Conservation (phyloP, 2,329 filamentous ascomycete genomes). For the Exophiala phaeomuriformis region DNA sequence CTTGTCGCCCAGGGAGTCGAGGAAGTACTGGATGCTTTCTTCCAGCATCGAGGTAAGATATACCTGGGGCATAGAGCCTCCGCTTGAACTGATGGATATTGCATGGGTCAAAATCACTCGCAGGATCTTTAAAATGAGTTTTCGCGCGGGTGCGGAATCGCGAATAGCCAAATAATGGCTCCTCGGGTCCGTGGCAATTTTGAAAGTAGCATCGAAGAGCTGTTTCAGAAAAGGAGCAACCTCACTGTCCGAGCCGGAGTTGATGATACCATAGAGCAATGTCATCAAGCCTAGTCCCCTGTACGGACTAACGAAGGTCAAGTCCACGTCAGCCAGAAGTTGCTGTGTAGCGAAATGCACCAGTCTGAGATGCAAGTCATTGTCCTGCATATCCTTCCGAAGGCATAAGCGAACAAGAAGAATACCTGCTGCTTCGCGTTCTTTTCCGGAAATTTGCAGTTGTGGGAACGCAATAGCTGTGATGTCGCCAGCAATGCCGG, state of each 20-base stretch:
- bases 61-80: constrained; percentile 27
- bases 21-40: constrained; percentile 70
- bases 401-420: constrained; percentile 76
- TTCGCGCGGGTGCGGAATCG: constrained; percentile 69
- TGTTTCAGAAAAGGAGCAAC: constrained; percentile 58
- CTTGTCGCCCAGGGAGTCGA: constrained; percentile 72
- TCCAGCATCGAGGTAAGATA: constrained; percentile 55
- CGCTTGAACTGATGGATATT: constrained; percentile 45
- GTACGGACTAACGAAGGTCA: constrained; percentile 52
- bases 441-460: constrained; percentile 70
- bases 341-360: constrained; percentile 62
- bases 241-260: constrained; percentile 65
- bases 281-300: constrained; percentile 70
- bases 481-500: constrained; percentile 62
- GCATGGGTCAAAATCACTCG: constrained; percentile 64
- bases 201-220: constrained; percentile 60
- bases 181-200: constrained; percentile 49
- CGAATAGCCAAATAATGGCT: constrained; percentile 50
- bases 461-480: constrained; percentile 65
- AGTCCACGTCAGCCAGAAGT: constrained; percentile 44
- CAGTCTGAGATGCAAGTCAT: constrained; percentile 62
- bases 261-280: constrained; percentile 67
- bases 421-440: constrained; percentile 77
- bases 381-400: constrained; percentile 76
- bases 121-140: constrained; percentile 76